Conservation (phyloP, 2,329 filamentous ascomycete species). For the Rutstroemia sp. region DNA sequence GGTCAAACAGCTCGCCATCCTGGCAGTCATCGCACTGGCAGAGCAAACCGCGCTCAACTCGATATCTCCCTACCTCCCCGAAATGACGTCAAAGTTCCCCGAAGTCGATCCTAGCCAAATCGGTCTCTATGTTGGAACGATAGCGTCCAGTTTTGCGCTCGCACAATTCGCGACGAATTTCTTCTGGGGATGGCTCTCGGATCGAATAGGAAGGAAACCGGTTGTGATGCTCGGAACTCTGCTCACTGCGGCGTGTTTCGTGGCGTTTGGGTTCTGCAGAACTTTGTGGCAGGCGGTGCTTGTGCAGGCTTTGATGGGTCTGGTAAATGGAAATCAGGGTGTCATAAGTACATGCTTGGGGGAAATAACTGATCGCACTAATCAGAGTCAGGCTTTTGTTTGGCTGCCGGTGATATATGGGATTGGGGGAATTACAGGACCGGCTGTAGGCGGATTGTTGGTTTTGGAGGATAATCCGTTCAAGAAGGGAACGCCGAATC, state of each 20-base stretch:
- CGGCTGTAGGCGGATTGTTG: constrained; percentile 79
- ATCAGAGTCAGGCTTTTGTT: constrained; percentile 88
- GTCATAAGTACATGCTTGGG: constrained; percentile 90
- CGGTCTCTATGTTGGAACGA: constrained; percentile 81
- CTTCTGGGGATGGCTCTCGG: constrained; percentile 79
- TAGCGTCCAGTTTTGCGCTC: constrained; percentile 85
- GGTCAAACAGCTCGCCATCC: constrained; percentile 69
- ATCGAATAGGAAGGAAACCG: constrained; percentile 72
- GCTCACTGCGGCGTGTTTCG: constrained; percentile 74
- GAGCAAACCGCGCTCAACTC: constrained; percentile 97
- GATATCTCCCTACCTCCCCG: constrained; percentile 87
- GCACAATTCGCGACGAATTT: constrained; percentile 92
- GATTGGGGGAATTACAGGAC: constrained; percentile 85
- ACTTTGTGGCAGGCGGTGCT: constrained; percentile 77
- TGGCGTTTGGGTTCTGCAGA: constrained; percentile 79
- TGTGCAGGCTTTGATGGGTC: constrained; percentile 83
- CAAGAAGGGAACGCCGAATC: constrained; percentile 41
- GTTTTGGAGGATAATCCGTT: constrained; percentile 52
- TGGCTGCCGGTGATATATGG: constrained; percentile 97
- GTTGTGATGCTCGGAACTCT: constrained; percentile 76
- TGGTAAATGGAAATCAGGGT: constrained; percentile 91
- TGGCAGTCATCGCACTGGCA: constrained; percentile 82
- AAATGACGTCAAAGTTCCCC: constrained; percentile 83
- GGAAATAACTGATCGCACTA: constrained; percentile 90
- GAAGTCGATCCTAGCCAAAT: constrained; percentile 64